phyloP scores from a whole-genome alignment of 2,329 filamentous ascomycete genomes.

The Hypomyces perniciosus region DNA sequence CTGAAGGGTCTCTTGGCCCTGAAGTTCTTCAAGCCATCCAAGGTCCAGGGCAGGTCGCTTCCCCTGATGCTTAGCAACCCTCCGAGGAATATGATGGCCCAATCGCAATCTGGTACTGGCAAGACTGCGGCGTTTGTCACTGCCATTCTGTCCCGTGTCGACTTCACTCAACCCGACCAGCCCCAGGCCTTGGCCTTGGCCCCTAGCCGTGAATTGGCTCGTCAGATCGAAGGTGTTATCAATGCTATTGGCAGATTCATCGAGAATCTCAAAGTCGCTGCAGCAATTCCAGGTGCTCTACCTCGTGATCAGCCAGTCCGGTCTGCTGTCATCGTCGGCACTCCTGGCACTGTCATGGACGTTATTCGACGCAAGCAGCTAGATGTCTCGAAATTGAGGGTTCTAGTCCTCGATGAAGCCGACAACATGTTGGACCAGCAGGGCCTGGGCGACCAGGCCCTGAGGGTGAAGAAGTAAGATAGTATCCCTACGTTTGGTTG shows the following conservation, averaged over 20 bases:
- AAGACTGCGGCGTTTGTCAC: constrained; percentile 97
- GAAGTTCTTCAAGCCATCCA: constrained; percentile 91
- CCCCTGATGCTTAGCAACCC: constrained; percentile 82
- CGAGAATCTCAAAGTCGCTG: constrained; percentile 65
- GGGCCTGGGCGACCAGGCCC: constrained; percentile 90
- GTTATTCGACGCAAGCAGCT: constrained; percentile 72
- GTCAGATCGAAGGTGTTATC: constrained; percentile 86
- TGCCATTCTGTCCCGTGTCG: constrained; percentile 81
- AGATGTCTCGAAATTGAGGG: constrained; percentile 63
- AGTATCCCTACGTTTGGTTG: not conserved
- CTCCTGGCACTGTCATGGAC: constrained; percentile 88
- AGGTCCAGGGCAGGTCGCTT: constrained; percentile 93
- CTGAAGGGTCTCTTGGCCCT: constrained; percentile 72
- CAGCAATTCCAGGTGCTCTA: constrained; percentile 75
- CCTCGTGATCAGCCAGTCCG: constrained; percentile 63
- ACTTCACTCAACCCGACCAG: constrained; percentile 58
- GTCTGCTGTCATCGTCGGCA: constrained; percentile 82
- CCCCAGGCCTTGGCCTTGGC: constrained; percentile 88
- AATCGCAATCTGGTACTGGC: constrained; percentile 98
- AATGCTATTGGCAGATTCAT: constrained; percentile 80
- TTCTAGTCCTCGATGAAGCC: constrained; percentile 91
- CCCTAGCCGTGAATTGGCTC: constrained; percentile 87
- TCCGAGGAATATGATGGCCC: constrained; percentile 90
- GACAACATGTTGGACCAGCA: constrained; percentile 99
- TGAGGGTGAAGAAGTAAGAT: constrained; percentile 72